Evolutionary conservation across 495 filamentous ascomycete genomes (phyloP), one percentile per base, ranked within the genome.

Genomic region (Friedmanniomyces endolithicus): DNA sequence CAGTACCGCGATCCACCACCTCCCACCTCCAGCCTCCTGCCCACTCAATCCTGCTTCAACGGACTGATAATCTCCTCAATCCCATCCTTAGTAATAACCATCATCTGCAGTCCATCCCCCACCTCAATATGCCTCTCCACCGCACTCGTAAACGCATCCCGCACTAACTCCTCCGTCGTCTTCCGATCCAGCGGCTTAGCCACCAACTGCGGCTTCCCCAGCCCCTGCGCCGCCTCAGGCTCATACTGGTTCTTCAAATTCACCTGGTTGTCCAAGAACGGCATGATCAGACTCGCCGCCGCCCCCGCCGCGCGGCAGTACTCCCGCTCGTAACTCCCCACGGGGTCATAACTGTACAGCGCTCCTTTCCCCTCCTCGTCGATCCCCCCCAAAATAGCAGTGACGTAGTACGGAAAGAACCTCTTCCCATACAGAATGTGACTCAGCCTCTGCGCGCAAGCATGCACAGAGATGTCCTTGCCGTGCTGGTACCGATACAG

Each of bases 191-290:
- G 72, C 51, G 78, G 76, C 64, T 82, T 78, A 56, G 82, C 74
- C 62, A 82, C 78, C 63, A 72, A 71, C 65, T 81, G 76, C 70
- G 86, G 71, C 51, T 95, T 76, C 22, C 80, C 85, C 69, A 92
- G 86, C 37, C 89, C 90, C 62, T 79, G 79, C 52, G 86, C 88
- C 63, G 85, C 88, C n/a, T 82, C 84, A 11, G 92, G 92, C 25
- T 88, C 75, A 68, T 95, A 94, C 74, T 97, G 92, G 68, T 98
- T 98, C 78, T 97, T 97, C 77, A 88, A 92, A 72, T 97, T 96
- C 74, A 98, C 92, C 70, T 98, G 94, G 68, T 97, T 98, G 70
- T 98, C 92, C 67, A 98, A 74, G 76, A 98, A 97, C 3, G 92
- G 92, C 86, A 96, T 97, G 69, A 98, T 98, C 72, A 98, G 74